phyloP scores from a whole-genome alignment of 2,329 filamentous ascomycete species.

The Hortaea werneckii region DNA sequence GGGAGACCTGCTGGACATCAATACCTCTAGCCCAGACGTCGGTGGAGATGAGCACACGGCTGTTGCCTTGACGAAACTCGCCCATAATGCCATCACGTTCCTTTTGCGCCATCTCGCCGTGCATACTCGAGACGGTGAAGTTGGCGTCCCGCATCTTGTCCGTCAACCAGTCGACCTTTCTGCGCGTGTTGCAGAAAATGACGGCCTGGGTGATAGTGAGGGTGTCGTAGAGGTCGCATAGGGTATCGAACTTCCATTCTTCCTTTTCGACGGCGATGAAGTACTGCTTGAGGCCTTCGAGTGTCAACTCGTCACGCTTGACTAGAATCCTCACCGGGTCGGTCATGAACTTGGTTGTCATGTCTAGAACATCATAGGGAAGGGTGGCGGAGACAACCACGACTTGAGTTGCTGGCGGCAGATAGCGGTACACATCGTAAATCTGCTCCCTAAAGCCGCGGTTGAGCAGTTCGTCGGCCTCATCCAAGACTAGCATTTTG shows the following conservation, averaged over 20 bases:
- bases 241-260: constrained; percentile 98
- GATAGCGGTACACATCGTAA: constrained; percentile 96
- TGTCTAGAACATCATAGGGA: constrained; percentile 94
- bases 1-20: constrained; percentile 93
- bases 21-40: constrained; percentile 98
- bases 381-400: constrained; percentile 94
- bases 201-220: constrained; percentile 97
- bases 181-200: constrained; percentile 98
- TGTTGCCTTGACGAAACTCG: constrained; percentile 94
- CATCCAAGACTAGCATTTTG: constrained; percentile 69
- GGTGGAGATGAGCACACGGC: constrained; percentile 89
- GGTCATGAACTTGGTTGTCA: constrained; percentile 99
- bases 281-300: constrained; percentile 97
- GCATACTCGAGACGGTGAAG: constrained; percentile 98
- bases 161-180: constrained; percentile 98
- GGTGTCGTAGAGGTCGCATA: constrained; percentile 97
- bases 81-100: constrained; percentile 99
- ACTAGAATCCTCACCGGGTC: constrained; percentile 93
- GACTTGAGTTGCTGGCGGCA: constrained; percentile 95
- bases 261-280: constrained; percentile 99
- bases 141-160: constrained; percentile 99
- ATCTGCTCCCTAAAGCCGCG: constrained; percentile 97
- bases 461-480: constrained; percentile 73
- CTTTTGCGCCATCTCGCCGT: constrained; percentile 98
- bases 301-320: constrained; percentile 95